Evolutionary conservation across 495 filamentous ascomycete genomes (phyloP).

Genomic region (Daldinia concentrica): DNA sequence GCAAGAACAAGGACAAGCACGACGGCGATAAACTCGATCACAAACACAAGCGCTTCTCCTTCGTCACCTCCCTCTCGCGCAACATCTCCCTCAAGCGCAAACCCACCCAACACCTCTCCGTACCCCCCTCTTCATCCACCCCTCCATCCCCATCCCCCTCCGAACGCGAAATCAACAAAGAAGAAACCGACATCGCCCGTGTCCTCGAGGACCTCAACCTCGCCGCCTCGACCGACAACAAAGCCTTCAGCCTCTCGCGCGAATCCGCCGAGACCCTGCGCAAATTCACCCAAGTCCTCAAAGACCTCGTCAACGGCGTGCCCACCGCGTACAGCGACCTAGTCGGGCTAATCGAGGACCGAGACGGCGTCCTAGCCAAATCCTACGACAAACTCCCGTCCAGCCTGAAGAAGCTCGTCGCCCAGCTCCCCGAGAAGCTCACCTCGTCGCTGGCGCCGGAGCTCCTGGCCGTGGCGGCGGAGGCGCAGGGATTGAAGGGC

Average conservation of each 20-base stretch:
- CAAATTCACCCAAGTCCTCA: conserved; percentile 73
- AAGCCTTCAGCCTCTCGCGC: conserved; percentile 79
- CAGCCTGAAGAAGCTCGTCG: conserved; percentile 62
- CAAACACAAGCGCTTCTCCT: conserved; percentile 56
- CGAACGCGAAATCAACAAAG: conserved; percentile 56
- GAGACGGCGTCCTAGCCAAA: background rate
- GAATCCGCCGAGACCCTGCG: conserved; percentile 89
- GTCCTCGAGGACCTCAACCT: conserved; percentile 72
- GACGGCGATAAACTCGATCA: conserved; percentile 29
- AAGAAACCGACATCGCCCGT: conserved; percentile 77
- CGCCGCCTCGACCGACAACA: conserved; percentile 74
- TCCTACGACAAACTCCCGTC: background rate
- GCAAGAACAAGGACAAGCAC: conserved; percentile 18
- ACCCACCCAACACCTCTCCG: background rate
- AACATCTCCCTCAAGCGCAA: conserved; percentile 42
- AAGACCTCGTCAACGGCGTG: conserved; percentile 1
- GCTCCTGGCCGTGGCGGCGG: conserved; percentile 3
- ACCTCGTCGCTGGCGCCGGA: conserved; percentile 75
- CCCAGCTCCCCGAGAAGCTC: conserved; percentile 84
- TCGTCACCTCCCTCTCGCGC: conserved; percentile 31
- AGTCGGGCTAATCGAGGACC: background rate
- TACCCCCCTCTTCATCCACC: background rate
- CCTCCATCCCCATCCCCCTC: background rate
- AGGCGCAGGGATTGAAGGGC: background rate
- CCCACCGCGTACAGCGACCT: conserved; percentile 4